Base-by-base conservation (phyloP, 192 early-diverging fungal genomes). In the Coemansia aciculifera region DNA sequence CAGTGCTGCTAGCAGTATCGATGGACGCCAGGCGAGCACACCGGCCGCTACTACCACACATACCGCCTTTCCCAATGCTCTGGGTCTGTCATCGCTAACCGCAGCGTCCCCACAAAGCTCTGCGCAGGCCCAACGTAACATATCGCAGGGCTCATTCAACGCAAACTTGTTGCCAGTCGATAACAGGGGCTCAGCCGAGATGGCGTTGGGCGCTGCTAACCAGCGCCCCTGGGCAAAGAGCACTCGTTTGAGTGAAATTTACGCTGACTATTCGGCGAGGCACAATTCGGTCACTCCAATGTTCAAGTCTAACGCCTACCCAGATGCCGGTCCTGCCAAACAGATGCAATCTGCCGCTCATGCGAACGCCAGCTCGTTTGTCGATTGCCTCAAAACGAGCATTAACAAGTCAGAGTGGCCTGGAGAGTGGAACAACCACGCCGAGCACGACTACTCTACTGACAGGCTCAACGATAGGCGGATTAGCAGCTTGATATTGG, bases 221-320 rank as follows among this genome's bases (percentile, higher is more conserved):
- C 32, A 65, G 34, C 72, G 75, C 15, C 81, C 72, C 2, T 83
- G 81, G 81, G 75, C 67, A 36, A 84, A 84, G 44, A 84, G 82
- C 71, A 84, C 82, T 23, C 73, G 82, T 6, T 65, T 84, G 39
- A 84, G 82, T 77, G 82, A 84, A 37, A 84, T 84, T 46, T 84
- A 84, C 38, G 82, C 76, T 10, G 77, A 84, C 74, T 84, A 84
- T 54, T 79, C 82, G 15, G 82, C 77, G 39, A 64, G 81, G n/a
- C 81, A 83, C 67, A 83, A 83, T 62, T 76, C 73, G 5, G 69
- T 74, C 5, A 52, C 64, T 27, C 72, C 81, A 19, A 75, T 77
- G 75, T 78, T 78, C 48, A 77, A 74, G 64, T 54, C 62, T 59
- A 60, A 32, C 56, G n/a, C 59, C 23, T 57, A 56, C 13, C 42